A percentile compares a stretch with the other conserved stretches of the same genome.
Evolutionary conservation across 78 protist genomes (phyloP).

Genomic region (Mantamonas sphyraenae): DNA sequence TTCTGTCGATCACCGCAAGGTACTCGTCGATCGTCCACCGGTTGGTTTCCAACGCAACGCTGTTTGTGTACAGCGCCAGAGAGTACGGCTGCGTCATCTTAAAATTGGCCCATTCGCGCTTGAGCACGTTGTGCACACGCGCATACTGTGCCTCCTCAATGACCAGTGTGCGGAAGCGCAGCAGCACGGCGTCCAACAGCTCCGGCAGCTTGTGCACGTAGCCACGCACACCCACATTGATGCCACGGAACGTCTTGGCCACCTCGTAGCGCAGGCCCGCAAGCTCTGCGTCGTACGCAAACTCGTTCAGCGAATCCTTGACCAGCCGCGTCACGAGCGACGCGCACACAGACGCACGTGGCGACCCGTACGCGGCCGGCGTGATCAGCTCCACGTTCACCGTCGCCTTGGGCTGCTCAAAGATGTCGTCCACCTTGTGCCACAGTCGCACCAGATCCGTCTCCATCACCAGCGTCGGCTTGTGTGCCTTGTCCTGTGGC

Average conservation of each 20-base stretch:
- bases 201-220: constrained; percentile 17
- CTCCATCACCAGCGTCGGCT: background rate
- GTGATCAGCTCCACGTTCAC: background rate
- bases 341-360: background rate
- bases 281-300: constrained; percentile 7
- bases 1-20: too few species aligned
- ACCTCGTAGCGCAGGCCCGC: constrained; percentile 5
- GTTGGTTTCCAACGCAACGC: too few species aligned
- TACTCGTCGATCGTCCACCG: too few species aligned
- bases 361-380: background rate
- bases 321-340: background rate
- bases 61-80: constrained; percentile 1
- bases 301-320: constrained; percentile 14
- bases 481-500: background rate
- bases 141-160: background rate
- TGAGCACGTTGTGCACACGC: background rate
- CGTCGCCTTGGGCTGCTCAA: constrained; percentile 9
- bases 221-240: constrained; percentile 6
- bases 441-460: constrained; percentile 13
- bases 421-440: constrained; percentile 14
- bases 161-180: background rate
- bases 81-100: constrained; percentile 4
- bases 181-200: constrained; percentile 5
- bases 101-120: background rate
- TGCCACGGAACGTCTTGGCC: background rate